Base-by-base conservation (phyloP, 1,139 yeast genomes). In the Meyerozyma smithsonii region DNA sequence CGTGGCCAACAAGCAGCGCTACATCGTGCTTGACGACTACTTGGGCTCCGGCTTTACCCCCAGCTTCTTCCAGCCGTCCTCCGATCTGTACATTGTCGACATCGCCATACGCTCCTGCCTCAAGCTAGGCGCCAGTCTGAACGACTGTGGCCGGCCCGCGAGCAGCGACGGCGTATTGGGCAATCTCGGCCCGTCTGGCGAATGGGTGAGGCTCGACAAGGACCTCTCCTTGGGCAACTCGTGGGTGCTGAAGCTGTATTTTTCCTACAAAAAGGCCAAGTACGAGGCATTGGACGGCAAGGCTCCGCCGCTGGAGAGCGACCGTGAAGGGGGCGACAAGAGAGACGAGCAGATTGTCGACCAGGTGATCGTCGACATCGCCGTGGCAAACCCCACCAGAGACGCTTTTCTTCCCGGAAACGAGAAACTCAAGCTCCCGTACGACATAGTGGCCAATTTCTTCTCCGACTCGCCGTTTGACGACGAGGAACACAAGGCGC, bases 61-160 rank as follows among this genome's bases (percentile, higher is more conserved):
- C 1, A 49, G 61, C 11, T 69, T 62, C 49, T 67, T 69, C 52
- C 72, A 68, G 46, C 74, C 74, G 5, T 51, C 62, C 2, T 56
- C 69, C 5, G 69, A 66, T 43, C 48, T 55, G 40, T 69, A 58
- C 43, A 51, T 70, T n/a, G 51, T 68, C 8, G 75, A 70, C 46
- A 48, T 70, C 6, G 47, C 61, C 35, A 47, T 70, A 10, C 58
- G 54, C 12, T 52, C 50, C n/a, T 70, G 76, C 47, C 52, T 50
- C 38, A 55, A 51, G 32, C 38, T 61, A 38, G 58, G 55, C 37
- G 46, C 55, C 8, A 56, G 55, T 4, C 50, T 48, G 25, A 48
- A 56, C 3, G 44, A 42, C 12, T 69, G 75, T 46, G 73, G 72
- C 0, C 36, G 53, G 1, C 74, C 75, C 8, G 38, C 37, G 4